These are phyloP conservation scores for Papilionanthe hybrid DNA, from an alignment of 116 monocot species.

Conservation along the genomic window DNA sequence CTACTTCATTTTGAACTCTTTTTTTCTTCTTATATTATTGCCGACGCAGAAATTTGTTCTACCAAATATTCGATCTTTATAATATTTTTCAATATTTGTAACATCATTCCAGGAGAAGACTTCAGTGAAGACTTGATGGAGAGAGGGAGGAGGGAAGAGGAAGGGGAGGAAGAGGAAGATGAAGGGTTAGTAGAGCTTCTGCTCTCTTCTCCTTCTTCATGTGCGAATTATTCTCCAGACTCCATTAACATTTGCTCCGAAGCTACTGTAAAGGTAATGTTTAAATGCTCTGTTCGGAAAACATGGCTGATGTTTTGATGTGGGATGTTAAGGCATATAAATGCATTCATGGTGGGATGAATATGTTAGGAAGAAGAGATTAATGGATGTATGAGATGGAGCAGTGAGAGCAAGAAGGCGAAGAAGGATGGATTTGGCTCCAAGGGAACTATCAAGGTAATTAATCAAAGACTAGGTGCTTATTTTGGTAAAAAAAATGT, in stretches of 20 bases:
- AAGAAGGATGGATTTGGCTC: constrained; percentile 10
- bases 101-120: not conserved
- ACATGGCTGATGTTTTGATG: not conserved
- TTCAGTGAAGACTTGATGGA: not conserved
- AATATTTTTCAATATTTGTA: too few relatives aligned
- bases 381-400: not conserved
- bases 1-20: not conserved
- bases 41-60: too few relatives aligned
- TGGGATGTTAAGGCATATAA: not conserved
- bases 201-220: constrained; percentile 6
- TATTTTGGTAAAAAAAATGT: not conserved
- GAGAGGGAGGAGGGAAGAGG: not conserved
- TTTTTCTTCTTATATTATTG: not conserved
- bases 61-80: too few relatives aligned
- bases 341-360: not conserved
- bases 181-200: constrained; percentile 4
- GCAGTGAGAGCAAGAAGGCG: constrained; percentile 11
- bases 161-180: not conserved
- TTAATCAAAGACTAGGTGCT: not conserved
- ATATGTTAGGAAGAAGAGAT: constrained; percentile 1
- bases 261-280: constrained; percentile 2
- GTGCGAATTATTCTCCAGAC: not conserved
- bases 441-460: constrained; percentile 10
- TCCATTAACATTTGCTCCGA: not conserved
- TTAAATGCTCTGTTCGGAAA: not conserved